Base-by-base conservation (phyloP, 2,329 filamentous ascomycete genomes). In the Diaporthe sp. region DNA sequence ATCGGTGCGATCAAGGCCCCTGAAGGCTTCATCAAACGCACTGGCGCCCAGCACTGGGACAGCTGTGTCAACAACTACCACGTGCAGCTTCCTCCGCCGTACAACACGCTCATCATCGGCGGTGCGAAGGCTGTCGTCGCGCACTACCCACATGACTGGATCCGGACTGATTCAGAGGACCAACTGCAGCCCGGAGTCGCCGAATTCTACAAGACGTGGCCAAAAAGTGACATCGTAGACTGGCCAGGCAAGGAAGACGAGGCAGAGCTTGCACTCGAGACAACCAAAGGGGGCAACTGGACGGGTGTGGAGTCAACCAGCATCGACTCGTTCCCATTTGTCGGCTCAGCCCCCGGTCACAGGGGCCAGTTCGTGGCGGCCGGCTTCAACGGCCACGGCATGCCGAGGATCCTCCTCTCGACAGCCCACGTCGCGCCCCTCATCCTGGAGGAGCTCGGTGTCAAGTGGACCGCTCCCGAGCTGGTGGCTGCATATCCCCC, bases 1-100 rank as follows among this genome's bases (percentile, higher is more conserved):
- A 67, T 82, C n/a, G 79, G 77, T 25, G 80, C 80, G 5, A 77
- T 82, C 73, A 80, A 81, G 74, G 80, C 80, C 3, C 81, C 80
- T 10, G 77, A 78, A 57, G 78, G 78, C 7, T 79, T 81, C 40
- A 77, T 82, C 71, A 81, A 79, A 70, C 76, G 79, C 60, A 81
- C 80, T 2, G 81, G 81, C 33, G 77, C 81, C 17, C 80, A 82
- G 72, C 81, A 82, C 35, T 82, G 79, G 79, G 80, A 81, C 71
- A 60, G 57, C 52, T 40, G 64, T n/a, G 77, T 82, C 52, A 81
- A 82, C 71, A 82, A 82, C 73, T 82, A 82, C 73, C 80, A 82
- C 68, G 75, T 81, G 1, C 81, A 82, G 75, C 74, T 81, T 13
- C 80, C 81, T 5, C 76, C 80, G 10, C 81, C 81, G 1, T 78